phyloP scores from a whole-genome alignment of 2,329 filamentous ascomycete species.

The Aspergillus sp. region DNA sequence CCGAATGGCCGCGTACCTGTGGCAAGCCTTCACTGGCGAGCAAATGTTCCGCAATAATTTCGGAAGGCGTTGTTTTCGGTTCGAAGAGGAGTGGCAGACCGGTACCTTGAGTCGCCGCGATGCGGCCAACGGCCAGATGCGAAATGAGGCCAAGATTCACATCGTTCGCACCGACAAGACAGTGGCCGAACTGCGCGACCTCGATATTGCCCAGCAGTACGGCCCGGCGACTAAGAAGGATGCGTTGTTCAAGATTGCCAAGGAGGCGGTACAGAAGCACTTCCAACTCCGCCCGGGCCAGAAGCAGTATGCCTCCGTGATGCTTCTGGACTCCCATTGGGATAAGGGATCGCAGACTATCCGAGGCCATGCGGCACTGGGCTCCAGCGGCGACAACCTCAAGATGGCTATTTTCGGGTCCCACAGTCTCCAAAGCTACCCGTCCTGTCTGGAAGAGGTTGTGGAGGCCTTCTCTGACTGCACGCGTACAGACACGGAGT shows the following conservation, averaged over 20 bases:
- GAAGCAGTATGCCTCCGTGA: constrained; percentile 75
- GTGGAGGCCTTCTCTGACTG: constrained; percentile 83
- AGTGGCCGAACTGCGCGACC: constrained; percentile 68
- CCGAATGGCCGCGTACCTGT: constrained; percentile 88
- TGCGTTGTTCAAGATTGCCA: constrained; percentile 67
- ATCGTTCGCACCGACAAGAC: constrained; percentile 76
- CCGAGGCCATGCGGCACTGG: constrained; percentile 74
- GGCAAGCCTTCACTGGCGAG: constrained; percentile 94
- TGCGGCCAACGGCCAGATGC: constrained; percentile 59
- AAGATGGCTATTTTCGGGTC: constrained; percentile 87
- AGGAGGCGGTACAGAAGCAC: constrained; percentile 66
- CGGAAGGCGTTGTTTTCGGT: constrained; percentile 74
- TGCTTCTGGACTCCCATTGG: constrained; percentile 86
- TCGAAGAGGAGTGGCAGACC: constrained; percentile 90
- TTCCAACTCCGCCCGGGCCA: constrained; percentile 68
- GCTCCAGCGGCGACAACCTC: constrained; percentile 61
- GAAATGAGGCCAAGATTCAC: constrained; percentile 85
- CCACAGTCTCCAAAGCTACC: constrained; percentile 84
- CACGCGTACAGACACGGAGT: constrained; percentile 71
- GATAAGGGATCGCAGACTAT: constrained; percentile 62
- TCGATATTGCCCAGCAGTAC: constrained; percentile 72
- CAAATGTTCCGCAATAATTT: constrained; percentile 89
- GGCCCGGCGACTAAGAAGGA: constrained; percentile 58
- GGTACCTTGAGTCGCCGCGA: constrained; percentile 73
- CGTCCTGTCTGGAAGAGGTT: constrained; percentile 78